A percentile compares a stretch with the other conserved stretches of the same genome.
These are phyloP conservation scores for Gelatoporia subvermispora DNA, from an alignment of 768 basidiomycete genomes.

Conservation along the genomic window DNA sequence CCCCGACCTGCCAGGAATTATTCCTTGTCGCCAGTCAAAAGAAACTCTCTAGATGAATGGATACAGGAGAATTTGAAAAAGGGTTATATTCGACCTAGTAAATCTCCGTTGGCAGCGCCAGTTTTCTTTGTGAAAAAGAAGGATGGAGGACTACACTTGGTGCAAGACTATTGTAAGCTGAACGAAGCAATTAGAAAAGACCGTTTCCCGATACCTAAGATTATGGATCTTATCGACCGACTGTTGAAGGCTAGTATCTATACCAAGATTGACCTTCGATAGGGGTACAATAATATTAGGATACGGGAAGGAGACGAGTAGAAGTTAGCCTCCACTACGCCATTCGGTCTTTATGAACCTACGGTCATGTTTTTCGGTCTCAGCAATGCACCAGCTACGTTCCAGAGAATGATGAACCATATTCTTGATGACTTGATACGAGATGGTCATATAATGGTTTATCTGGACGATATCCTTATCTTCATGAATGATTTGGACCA, in stretches of 20 bases:
- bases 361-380: conserved; percentile 35
- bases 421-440: conserved; percentile 28
- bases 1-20: too few relatives aligned
- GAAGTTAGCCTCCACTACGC: conserved; percentile 30
- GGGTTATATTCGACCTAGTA: too few relatives aligned
- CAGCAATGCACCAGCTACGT: conserved; percentile 32
- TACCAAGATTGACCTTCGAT: conserved; percentile 25
- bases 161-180: conserved; percentile 26
- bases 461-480: conserved; percentile 38
- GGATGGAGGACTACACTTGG: too few relatives aligned
- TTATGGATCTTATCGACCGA: conserved; percentile 20
- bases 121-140: too few relatives aligned
- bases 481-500: conserved; percentile 5
- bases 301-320: conserved; percentile 18
- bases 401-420: conserved; percentile 31
- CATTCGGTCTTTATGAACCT: conserved; percentile 37
- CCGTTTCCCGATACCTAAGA: conserved; percentile 29
- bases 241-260: conserved; percentile 19
- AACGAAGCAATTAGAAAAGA: conserved; percentile 32
- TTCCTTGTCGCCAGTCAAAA: too few relatives aligned
- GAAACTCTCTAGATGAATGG: too few relatives aligned
- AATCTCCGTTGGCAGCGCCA: too few relatives aligned
- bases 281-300: conserved; percentile 28
- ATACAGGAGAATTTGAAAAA: too few relatives aligned
- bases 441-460: conserved; percentile 32